phyloP scores from a whole-genome alignment of 2,329 filamentous ascomycete genomes.

The Neospermospora avenae region DNA sequence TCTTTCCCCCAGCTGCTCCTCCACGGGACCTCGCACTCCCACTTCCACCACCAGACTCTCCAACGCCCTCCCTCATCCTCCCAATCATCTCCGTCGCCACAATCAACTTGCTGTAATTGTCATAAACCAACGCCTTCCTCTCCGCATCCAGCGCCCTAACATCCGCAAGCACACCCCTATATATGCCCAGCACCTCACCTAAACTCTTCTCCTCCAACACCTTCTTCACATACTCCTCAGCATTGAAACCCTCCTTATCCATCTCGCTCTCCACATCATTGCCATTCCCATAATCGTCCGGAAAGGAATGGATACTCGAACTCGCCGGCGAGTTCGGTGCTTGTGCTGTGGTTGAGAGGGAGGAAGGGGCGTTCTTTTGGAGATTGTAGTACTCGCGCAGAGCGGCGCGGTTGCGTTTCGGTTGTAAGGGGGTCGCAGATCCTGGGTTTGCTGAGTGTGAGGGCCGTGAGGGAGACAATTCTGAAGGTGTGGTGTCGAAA shows the following conservation, averaged over 20 bases:
- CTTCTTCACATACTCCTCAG: conserved; percentile 62
- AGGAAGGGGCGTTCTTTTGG: conserved; percentile 38
- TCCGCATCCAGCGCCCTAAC: conserved; percentile 90
- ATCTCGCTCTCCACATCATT: conserved; percentile 55
- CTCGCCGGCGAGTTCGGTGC: conserved; percentile 20
- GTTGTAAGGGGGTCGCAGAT: conserved; percentile 13
- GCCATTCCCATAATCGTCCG: conserved; percentile 40
- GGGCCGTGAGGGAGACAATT: conserved; percentile 49
- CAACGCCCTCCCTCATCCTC: conserved; percentile 81
- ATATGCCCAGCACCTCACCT: conserved; percentile 65
- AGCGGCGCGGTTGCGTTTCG: conserved; percentile 67
- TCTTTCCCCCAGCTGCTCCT: conserved; percentile 26
- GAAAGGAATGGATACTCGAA: conserved; percentile 21
- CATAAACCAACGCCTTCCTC: conserved; percentile 94
- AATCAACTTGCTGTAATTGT: conserved; percentile 97
- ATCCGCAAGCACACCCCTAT: conserved; percentile 72
- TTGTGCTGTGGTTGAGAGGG: neutral
- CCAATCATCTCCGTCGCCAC: conserved; percentile 94
- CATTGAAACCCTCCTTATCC: conserved; percentile 69
- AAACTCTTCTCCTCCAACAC: conserved; percentile 61
- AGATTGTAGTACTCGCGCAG: conserved; percentile 95
- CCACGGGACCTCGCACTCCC: conserved; percentile 27
- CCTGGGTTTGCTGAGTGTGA: conserved; percentile 25
- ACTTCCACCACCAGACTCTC: conserved; percentile 46
- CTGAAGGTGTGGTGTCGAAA: conserved; percentile 61